These are phyloP conservation scores for Hypoxylon intermedium DNA, from an alignment of 495 filamentous ascomycete species.

Conservation along the genomic window DNA sequence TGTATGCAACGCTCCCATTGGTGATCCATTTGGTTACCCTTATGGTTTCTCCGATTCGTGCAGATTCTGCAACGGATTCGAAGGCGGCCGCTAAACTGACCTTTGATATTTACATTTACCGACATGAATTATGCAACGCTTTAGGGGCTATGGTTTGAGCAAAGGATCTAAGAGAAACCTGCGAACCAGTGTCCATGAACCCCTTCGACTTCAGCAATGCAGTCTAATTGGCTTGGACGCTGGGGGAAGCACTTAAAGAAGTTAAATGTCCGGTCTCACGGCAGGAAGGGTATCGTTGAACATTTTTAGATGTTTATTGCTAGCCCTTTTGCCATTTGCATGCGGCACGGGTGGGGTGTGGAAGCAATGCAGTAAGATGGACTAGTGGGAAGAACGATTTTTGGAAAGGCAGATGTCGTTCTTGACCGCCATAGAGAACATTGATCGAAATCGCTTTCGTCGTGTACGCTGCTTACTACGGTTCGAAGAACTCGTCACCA, in stretches of 20 bases:
- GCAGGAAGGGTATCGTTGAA: not conserved
- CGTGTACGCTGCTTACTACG: not conserved
- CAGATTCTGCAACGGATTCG: not conserved
- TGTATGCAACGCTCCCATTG: no score
- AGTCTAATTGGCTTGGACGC: not conserved
- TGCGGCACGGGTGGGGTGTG: not conserved
- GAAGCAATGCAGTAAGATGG: not conserved
- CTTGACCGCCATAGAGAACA: not conserved
- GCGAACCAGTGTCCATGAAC: not conserved
- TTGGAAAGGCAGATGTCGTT: not conserved
- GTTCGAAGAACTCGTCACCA: not conserved
- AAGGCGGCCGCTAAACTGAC: not conserved
- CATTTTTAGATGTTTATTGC: not conserved
- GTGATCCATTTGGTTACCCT: not conserved
- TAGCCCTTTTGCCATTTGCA: not conserved
- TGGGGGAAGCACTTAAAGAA: not conserved
- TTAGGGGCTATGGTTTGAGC: not conserved
- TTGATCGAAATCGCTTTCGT: not conserved
- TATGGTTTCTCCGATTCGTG: not conserved
- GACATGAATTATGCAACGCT: constrained; percentile 1
- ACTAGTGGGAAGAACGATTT: not conserved
- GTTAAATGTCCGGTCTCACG: not conserved
- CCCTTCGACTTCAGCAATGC: not conserved
- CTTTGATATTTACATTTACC: not conserved
- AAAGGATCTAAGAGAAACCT: not conserved